Percentiles rank a stretch among this genome's conserved stretches.
Conservation (phyloP, 2,329 filamentous ascomycete species). For the Furcasterigmium sp. region DNA sequence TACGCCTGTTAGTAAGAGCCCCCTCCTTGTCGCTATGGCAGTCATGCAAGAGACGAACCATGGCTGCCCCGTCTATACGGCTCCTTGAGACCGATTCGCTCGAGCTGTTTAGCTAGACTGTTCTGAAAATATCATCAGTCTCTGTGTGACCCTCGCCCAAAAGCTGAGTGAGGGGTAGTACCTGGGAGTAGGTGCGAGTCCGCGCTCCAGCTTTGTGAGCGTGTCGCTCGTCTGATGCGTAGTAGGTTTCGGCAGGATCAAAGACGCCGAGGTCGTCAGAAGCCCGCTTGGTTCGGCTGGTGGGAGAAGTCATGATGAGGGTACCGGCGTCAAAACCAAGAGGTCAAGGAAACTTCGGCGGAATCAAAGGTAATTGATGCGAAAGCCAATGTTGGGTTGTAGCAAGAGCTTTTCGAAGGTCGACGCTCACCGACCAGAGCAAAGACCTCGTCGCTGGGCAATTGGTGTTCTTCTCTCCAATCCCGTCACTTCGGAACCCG, state of each 20-base stretch:
- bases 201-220: slow-evolving; percentile 41
- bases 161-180: slow-evolving; percentile 15
- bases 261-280: slow-evolving; percentile 42
- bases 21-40: too few species aligned
- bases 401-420: too few species aligned
- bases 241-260: slow-evolving; percentile 56
- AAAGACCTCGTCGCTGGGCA: too few species aligned
- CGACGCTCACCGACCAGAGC: too few species aligned
- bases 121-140: slow-evolving; percentile 31
- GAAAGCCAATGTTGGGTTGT: too few species aligned
- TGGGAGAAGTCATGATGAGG: slow-evolving; percentile 11
- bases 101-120: slow-evolving; percentile 47
- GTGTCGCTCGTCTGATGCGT: slow-evolving; percentile 50
- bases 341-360: too few species aligned
- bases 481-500: too few species aligned
- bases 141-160: not conserved
- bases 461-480: too few species aligned
- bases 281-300: slow-evolving; percentile 7
- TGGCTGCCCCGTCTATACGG: slow-evolving; percentile 56
- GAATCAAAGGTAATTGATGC: too few species aligned
- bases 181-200: slow-evolving; percentile 53
- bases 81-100: slow-evolving; percentile 44
- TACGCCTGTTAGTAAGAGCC: not conserved
- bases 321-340: not conserved
- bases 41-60: too few species aligned